phyloP scores from a whole-genome alignment of 2,329 filamentous ascomycete species.

The Verticillium albo-atrum region DNA sequence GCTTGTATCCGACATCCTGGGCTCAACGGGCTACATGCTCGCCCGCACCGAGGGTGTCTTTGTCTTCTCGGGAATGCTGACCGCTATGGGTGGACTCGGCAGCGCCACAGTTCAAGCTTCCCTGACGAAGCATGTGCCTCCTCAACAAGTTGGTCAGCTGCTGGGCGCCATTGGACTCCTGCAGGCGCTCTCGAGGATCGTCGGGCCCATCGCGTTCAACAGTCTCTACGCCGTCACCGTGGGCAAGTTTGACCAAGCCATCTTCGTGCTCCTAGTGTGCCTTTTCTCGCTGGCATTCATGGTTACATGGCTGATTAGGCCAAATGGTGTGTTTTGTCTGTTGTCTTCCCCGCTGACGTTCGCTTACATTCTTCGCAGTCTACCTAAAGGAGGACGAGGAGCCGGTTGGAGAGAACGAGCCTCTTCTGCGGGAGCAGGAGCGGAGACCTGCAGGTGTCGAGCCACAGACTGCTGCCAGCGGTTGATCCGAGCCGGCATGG shows the following conservation, averaged over 20 bases:
- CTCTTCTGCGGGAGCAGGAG: neutral
- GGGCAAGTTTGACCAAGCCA: constrained; percentile 69
- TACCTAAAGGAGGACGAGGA: constrained; percentile 8
- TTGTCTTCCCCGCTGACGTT: neutral
- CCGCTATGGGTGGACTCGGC: constrained; percentile 77
- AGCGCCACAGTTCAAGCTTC: constrained; percentile 79
- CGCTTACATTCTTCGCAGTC: neutral
- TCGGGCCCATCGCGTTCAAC: constrained; percentile 81
- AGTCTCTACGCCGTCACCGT: constrained; percentile 82
- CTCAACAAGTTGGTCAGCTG: constrained; percentile 77
- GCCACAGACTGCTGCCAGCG: neutral
- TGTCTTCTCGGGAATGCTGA: constrained; percentile 65
- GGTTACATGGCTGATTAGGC: constrained; percentile 65
- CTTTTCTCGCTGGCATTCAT: constrained; percentile 65
- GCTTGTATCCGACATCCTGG: constrained; percentile 70
- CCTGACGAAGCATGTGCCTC: constrained; percentile 86
- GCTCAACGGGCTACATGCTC: constrained; percentile 70
- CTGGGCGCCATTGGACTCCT: constrained; percentile 83
- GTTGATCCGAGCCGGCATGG: neutral
- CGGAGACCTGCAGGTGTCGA: neutral
- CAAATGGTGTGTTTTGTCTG: constrained; percentile 60
- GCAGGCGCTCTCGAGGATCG: constrained; percentile 74
- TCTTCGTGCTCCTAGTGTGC: constrained; percentile 69
- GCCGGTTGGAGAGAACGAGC: neutral
- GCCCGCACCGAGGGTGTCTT: constrained; percentile 61